A percentile compares a stretch with the other conserved stretches of the same genome.
Conservation (phyloP, 2,329 filamentous ascomycete genomes). For the Phialophora chinensis region DNA sequence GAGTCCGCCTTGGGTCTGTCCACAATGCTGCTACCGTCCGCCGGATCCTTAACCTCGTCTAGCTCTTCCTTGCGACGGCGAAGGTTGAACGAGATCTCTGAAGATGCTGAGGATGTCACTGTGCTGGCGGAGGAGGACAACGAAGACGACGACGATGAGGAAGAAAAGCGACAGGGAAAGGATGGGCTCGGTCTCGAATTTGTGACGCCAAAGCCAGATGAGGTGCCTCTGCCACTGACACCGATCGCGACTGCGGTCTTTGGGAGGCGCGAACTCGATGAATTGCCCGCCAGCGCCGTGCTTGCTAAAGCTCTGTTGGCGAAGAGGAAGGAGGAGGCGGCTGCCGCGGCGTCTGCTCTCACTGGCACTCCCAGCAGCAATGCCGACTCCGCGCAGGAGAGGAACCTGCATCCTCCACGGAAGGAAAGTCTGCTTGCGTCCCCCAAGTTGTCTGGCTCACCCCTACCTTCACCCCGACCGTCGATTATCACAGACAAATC, state of each 20-base stretch:
- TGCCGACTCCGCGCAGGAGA: background rate
- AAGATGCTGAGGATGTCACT: slow-evolving; percentile 65
- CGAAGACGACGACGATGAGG: slow-evolving; percentile 8
- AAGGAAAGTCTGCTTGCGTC: slow-evolving; percentile 22
- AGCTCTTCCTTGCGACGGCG: slow-evolving; percentile 77
- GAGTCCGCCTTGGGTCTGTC: slow-evolving; percentile 87
- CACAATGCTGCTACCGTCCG: slow-evolving; percentile 86
- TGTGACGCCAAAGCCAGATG: slow-evolving; percentile 57
- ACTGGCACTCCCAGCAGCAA: slow-evolving; percentile 9
- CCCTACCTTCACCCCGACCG: slow-evolving; percentile 17
- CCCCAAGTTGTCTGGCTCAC: slow-evolving; percentile 10
- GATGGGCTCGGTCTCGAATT: slow-evolving; percentile 47
- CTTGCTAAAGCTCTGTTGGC: slow-evolving; percentile 39
- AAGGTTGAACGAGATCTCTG: slow-evolving; percentile 88
- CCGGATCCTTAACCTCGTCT: slow-evolving; percentile 83
- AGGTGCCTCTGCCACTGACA: slow-evolving; percentile 30
- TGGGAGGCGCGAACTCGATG: slow-evolving; percentile 38
- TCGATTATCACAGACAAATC: slow-evolving; percentile 24
- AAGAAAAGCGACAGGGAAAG: slow-evolving; percentile 4
- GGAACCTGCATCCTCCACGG: slow-evolving; percentile 14
- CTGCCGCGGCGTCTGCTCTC: slow-evolving; percentile 7
- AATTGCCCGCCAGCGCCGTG: slow-evolving; percentile 40
- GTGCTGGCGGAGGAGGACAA: slow-evolving; percentile 47
- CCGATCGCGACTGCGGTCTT: slow-evolving; percentile 24
- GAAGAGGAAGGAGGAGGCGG: slow-evolving; percentile 36